These are phyloP conservation scores for Bauhinia variegata DNA, from an alignment of 306 rosid genomes.

Conservation along the genomic window DNA sequence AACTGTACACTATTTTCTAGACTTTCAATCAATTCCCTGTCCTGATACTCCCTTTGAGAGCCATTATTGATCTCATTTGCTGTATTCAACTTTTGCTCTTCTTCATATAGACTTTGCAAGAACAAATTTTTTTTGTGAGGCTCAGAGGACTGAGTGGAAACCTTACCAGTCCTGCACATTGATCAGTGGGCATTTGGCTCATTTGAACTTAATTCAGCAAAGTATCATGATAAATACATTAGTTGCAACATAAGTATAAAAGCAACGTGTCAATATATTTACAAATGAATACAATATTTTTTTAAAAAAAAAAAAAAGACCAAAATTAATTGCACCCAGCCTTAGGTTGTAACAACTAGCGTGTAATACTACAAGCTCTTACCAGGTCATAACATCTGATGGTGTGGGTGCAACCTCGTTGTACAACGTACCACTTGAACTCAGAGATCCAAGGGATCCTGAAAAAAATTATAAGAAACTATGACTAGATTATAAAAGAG, in stretches of 20 bases:
- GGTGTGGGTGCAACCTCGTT: conserved; percentile 50
- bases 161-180: conserved; percentile 76
- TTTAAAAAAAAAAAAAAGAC: neutral
- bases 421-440: conserved; percentile 72
- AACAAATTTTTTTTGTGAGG: conserved; percentile 66
- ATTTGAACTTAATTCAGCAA: conserved; percentile 24
- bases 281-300: neutral
- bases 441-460: conserved; percentile 93
- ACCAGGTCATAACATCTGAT: conserved; percentile 72
- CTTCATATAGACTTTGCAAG: conserved; percentile 72
- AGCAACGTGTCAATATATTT: neutral
- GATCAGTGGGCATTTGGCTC: conserved; percentile 33
- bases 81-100: conserved; percentile 49
- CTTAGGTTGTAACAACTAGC: neutral
- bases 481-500: conserved; percentile 21
- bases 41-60: conserved; percentile 51
- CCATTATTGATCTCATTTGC: conserved; percentile 32
- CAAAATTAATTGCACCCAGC: neutral
- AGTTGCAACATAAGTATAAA: neutral
- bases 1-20: conserved; percentile 68
- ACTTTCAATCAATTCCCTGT: conserved; percentile 60
- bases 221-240: neutral
- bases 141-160: conserved; percentile 64
- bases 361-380: conserved; percentile 36
- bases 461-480: conserved; percentile 33